Evolutionary conservation across 2,329 filamentous ascomycete genomes (phyloP), one percentile per base, ranked within the genome.

Genomic region (Metarhizium anisopliae): DNA sequence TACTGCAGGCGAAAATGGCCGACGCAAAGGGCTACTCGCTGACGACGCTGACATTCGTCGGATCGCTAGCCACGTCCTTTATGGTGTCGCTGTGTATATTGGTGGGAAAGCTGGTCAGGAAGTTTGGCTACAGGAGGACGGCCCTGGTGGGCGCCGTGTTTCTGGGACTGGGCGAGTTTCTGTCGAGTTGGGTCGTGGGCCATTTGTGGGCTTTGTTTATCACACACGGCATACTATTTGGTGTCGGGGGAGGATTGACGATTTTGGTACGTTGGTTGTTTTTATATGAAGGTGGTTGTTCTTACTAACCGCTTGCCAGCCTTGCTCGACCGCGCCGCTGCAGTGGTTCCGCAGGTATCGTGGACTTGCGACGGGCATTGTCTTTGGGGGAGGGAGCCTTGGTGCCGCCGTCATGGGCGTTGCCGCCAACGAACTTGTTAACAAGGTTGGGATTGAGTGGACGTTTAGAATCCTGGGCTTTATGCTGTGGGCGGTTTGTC

Each of bases 401-500:
- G 65, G 65, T 3, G 63, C 64, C 1, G 64, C 64, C 1, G 63
- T 64, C 38, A 64, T 66, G 60, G 62, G 61, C 16, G 60, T 66
- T 18, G 62, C 58, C 0, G 59, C 62, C 6, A 58, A 61, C 20
- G 54, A 57, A 16, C 59, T 67, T n/a, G 59, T 64, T 5, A 54
- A 54, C 13, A 55, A 58, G 11, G 55, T 66, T 4, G 65, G 60
- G 30, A 61, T 64, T 3, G 56, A 60, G 7, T 66, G 64, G 65
- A 64, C 65, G 2, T 67, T 67, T 58, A 55, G 65, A 14, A 56
- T 66, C 20, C 36, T 66, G 1, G 64, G 63, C 5, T 58, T 66
- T 40, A 55, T 66, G 51, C 51, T 66, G 8, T 66, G 65, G 64
- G 61, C 59, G 4, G 58, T 66, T 2, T 66, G 64, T n/a, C 57